A percentile compares a stretch with the other conserved stretches of the same genome.
phyloP scores from a whole-genome alignment of 1,284 basidiomycete species.

The Coniophora puteana region DNA sequence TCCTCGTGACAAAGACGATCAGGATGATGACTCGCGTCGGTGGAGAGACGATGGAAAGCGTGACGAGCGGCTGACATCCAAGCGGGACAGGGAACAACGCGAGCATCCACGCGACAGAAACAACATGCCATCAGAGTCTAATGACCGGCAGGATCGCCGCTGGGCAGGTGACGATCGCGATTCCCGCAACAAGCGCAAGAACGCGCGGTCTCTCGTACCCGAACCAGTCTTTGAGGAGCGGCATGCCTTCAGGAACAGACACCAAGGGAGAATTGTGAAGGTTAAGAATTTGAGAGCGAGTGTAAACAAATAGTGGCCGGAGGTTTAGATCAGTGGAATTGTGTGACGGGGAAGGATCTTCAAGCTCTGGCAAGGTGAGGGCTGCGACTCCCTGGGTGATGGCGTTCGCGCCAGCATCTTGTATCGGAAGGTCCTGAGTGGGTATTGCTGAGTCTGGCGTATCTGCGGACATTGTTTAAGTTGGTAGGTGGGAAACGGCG shows the following conservation, averaged over 20 bases:
- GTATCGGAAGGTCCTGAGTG: conserved; percentile 1
- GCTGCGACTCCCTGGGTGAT: conserved; percentile 18
- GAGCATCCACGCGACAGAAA: conserved; percentile 40
- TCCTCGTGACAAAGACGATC: conserved; percentile 32
- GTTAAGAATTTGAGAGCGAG: conserved; percentile 60
- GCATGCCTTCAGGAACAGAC: conserved; percentile 69
- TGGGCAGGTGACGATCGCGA: conserved; percentile 36
- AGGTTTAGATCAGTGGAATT: conserved; percentile 8
- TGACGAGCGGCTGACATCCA: conserved; percentile 67
- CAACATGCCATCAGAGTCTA: conserved; percentile 65
- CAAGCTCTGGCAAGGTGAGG: conserved; percentile 7
- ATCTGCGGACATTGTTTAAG: conserved; percentile 28
- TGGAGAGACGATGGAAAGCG: conserved; percentile 80
- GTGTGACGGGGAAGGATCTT: conserved; percentile 7
- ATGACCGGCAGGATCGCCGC: conserved; percentile 53
- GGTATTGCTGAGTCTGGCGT: conserved; percentile 15
- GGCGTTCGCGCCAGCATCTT: conserved; percentile 17
- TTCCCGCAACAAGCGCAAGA: conserved; percentile 15
- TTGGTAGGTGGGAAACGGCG: conserved; percentile 6
- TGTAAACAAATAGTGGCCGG: conserved; percentile 58
- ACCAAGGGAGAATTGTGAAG: conserved; percentile 79
- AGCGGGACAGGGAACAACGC: conserved; percentile 52
- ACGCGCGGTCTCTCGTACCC: conserved; percentile 51
- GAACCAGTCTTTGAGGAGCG: conserved; percentile 81
- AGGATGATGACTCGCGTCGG: conserved; percentile 57